phyloP scores from a whole-genome alignment of 257 asterid species.

The Nicotiana sylvestris region DNA sequence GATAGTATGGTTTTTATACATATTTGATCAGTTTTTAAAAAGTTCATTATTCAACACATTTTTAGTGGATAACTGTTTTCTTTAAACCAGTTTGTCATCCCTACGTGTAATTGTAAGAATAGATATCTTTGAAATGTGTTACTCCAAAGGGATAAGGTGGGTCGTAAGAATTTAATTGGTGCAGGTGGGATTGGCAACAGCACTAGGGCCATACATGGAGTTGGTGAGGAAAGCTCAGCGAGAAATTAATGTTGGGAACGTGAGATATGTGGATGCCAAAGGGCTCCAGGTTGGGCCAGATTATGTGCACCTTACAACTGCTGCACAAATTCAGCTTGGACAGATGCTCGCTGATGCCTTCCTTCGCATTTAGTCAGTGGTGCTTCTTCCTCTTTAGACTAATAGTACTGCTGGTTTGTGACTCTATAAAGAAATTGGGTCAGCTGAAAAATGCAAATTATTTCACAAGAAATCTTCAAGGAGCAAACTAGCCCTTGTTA shows the following conservation, averaged over 20 bases:
- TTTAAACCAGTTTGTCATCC: too few species aligned
- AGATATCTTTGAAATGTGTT: not conserved
- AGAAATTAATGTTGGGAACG: conserved; percentile 19
- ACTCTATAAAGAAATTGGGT: too few species aligned
- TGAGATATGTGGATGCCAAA: conserved; percentile 33
- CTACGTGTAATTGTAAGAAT: not conserved
- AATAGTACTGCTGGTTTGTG: too few species aligned
- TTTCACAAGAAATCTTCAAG: too few species aligned
- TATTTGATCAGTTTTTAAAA: too few species aligned
- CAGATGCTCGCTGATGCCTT: conserved; percentile 30
- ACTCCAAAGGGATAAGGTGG: not conserved
- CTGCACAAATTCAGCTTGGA: conserved; percentile 31
- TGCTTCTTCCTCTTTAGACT: not conserved
- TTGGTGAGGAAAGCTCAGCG: conserved; percentile 30
- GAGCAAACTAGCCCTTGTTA: too few species aligned
- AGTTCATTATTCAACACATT: too few species aligned
- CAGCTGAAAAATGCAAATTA: too few species aligned
- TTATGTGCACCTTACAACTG: conserved; percentile 30
- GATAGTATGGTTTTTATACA: too few species aligned
- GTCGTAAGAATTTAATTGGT: not conserved
- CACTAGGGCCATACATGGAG: conserved; percentile 23
- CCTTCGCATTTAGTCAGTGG: conserved; percentile 1
- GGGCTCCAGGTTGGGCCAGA: conserved; percentile 33
- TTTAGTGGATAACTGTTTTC: too few species aligned
- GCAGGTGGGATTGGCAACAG: conserved; percentile 35